A percentile compares a stretch with the other conserved stretches of the same genome.
phyloP scores from a whole-genome alignment of 768 basidiomycete species.

The Boletales sp. region DNA sequence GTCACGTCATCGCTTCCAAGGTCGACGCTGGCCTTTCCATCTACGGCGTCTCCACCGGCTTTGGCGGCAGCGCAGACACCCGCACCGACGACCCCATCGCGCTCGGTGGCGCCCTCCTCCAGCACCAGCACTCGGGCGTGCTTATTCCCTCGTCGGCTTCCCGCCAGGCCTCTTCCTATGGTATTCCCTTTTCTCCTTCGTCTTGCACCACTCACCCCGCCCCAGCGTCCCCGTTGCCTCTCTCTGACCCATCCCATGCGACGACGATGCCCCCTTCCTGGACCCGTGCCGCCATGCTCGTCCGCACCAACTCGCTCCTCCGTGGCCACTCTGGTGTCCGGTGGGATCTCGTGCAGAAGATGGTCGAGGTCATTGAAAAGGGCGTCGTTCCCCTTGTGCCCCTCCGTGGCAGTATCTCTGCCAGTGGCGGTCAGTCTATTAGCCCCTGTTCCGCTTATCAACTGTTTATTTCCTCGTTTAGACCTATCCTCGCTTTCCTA shows the following conservation, averaged over 20 bases:
- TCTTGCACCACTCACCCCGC: background rate
- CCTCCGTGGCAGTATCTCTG: constrained; percentile 77
- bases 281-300: constrained; percentile 83
- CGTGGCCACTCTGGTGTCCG: constrained; percentile 87
- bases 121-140: constrained; percentile 78
- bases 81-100: constrained; percentile 70
- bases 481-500: constrained; percentile 81
- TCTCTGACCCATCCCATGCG: constrained; percentile 63
- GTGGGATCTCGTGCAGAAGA: constrained; percentile 75
- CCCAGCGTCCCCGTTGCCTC: constrained; percentile 45
- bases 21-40: constrained; percentile 65
- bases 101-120: constrained; percentile 79
- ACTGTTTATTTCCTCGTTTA: constrained; percentile 14
- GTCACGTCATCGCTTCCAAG: constrained; percentile 62
- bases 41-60: constrained; percentile 83
- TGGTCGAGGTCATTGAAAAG: constrained; percentile 65
- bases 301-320: constrained; percentile 86
- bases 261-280: constrained; percentile 82
- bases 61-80: constrained; percentile 86
- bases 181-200: background rate
- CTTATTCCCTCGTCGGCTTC: constrained; percentile 50
- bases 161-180: background rate
- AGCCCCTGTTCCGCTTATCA: constrained; percentile 2
- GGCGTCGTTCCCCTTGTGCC: constrained; percentile 80
- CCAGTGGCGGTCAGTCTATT: constrained; percentile 62